These are phyloP conservation scores for Paracoccidioides lutzii DNA, from an alignment of 2,329 filamentous ascomycete genomes.

Conservation along the genomic window DNA sequence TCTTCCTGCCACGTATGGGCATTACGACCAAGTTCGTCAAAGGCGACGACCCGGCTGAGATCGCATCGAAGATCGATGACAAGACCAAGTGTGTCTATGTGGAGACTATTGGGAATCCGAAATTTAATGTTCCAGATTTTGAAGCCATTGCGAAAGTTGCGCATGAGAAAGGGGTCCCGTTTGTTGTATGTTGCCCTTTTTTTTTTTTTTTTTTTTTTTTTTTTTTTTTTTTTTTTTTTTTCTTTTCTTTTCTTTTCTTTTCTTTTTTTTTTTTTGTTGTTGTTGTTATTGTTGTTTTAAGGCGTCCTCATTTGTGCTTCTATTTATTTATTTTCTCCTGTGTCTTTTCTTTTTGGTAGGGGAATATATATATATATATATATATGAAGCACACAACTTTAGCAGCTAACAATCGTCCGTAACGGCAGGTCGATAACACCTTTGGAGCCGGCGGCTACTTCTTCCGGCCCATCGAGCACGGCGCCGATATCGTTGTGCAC, in stretches of 20 bases:
- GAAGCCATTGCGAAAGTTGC: conserved; percentile 74
- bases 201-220: background rate
- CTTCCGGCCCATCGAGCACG: conserved; percentile 72
- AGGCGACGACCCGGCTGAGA: conserved; percentile 66
- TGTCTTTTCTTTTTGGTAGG: too few species aligned
- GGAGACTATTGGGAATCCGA: conserved; percentile 87
- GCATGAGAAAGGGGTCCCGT: conserved; percentile 54
- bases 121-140: conserved; percentile 85
- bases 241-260: too few species aligned
- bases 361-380: too few species aligned
- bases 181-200: conserved; percentile 37
- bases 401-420: background rate
- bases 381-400: background rate
- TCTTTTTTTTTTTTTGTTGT: too few species aligned
- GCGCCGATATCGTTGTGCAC: conserved; percentile 87
- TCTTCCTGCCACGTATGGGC: conserved; percentile 72
- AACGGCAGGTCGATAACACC: conserved; percentile 68
- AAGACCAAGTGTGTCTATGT: conserved; percentile 87
- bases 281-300: too few species aligned
- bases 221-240: too few species aligned
- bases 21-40: conserved; percentile 79
- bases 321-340: too few species aligned
- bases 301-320: too few species aligned
- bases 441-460: conserved; percentile 91
- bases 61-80: conserved; percentile 74